phyloP scores from a whole-genome alignment of 768 basidiomycete species.

The Albatrellus ellisii region DNA sequence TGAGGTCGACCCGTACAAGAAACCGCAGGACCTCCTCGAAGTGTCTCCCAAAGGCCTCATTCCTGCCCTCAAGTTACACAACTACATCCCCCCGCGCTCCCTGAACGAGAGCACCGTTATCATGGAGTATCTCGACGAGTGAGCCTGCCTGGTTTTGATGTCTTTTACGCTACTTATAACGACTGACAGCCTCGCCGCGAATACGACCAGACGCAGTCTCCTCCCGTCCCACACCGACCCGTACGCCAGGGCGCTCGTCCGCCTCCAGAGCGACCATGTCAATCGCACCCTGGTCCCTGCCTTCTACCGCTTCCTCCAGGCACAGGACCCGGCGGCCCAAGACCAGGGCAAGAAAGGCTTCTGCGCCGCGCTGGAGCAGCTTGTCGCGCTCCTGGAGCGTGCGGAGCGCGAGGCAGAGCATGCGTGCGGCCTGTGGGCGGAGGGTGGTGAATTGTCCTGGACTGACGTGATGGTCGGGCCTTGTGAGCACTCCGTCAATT shows the following conservation, averaged over 20 bases:
- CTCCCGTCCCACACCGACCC: constrained; percentile 45
- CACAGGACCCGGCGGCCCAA: constrained; percentile 44
- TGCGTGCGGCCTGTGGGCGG: constrained; percentile 48
- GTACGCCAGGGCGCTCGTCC: constrained; percentile 54
- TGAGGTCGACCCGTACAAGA: constrained; percentile 76
- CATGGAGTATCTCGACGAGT: constrained; percentile 72
- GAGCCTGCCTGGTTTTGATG: neutral
- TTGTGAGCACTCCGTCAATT: constrained; percentile 29
- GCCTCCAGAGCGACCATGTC: constrained; percentile 57
- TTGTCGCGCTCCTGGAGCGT: constrained; percentile 44
- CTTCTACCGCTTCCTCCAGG: constrained; percentile 66
- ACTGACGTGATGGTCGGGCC: constrained; percentile 60
- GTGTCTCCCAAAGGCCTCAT: constrained; percentile 77
- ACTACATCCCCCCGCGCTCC: constrained; percentile 39
- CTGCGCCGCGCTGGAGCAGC: constrained; percentile 31
- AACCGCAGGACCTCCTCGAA: constrained; percentile 66
- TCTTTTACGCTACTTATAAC: constrained; percentile 9
- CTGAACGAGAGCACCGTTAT: constrained; percentile 76
- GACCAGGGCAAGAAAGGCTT: constrained; percentile 41
- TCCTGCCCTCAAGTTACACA: constrained; percentile 48
- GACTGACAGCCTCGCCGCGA: constrained; percentile 32
- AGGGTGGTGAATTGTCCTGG: constrained; percentile 43
- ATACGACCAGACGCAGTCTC: constrained; percentile 34
- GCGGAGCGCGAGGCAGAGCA: constrained; percentile 25
- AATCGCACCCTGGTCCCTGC: constrained; percentile 52